Base-by-base conservation (phyloP, 176 grass and related monocot species). In the Thalia dealbata region DNA sequence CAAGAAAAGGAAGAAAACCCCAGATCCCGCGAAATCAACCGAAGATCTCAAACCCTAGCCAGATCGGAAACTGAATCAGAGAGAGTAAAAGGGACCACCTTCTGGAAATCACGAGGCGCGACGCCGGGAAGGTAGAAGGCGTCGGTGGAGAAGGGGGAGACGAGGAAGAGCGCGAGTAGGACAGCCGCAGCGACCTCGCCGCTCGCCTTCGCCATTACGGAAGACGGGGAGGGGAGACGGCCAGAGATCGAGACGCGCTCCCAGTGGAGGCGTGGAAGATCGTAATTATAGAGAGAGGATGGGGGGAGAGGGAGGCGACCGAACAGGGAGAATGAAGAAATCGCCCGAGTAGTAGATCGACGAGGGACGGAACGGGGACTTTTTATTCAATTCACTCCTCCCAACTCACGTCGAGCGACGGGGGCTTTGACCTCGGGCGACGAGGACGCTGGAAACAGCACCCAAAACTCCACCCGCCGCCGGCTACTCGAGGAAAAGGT, bases 41-140 rank as follows among this genome's bases (percentile, higher is more conserved):
- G 18, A 25, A 10, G 60, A 74, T 41, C 26, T 26, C 8, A 22
- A 58, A 67, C 45, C 63, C 38, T 23, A 19, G 41, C 67, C 75
- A 85, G 83, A 83, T 86, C 75, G 64, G 64, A 67, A 0, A 65
- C 11, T 43, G 44, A 11, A 72, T 21, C 15, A 71, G 38, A 54
- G 14, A 44, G 45, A 0, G 26, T 0, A 25, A 4, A 52, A 22
- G 10, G 16, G 15, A 78, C 84, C 44, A 92, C 89, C 86, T 84
- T 88, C 75, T 81, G 86, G 75, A 88, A 81, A 82, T 92, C 86
- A 52, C 83, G 89, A 21, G 89, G 89, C 22, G 89, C 83, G 24
- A 92, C 89, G 69, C 89, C 89, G 55, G 89, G 89, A 50, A 92
- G 86, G 83, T 92, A 92, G 89, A 92, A 92, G 72, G 78, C 89